Evolutionary conservation across 305 asterid genomes (phyloP).

Genomic region (Stenogyne calaminthoides): DNA sequence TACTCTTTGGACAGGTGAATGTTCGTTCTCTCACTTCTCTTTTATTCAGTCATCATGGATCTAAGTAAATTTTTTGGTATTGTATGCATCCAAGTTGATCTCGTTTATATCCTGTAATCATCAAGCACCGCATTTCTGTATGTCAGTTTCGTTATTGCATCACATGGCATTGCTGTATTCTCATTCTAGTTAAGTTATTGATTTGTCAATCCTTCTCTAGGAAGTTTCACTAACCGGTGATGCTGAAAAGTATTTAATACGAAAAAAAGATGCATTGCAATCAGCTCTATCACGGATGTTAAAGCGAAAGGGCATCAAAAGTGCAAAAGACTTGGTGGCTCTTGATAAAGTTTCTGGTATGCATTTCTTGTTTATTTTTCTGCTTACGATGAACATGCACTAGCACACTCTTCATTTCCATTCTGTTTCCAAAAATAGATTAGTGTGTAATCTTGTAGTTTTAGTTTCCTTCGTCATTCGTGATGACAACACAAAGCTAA

Average conservation of each 20-base stretch:
- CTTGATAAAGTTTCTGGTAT: constrained; percentile 57
- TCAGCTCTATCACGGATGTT: constrained; percentile 62
- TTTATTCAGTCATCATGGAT: neutral
- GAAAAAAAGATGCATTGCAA: constrained; percentile 58
- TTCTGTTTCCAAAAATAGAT: neutral
- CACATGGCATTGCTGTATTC: constrained; percentile 20
- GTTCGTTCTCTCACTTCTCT: neutral
- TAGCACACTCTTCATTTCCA: neutral
- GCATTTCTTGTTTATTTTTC: constrained; percentile 8
- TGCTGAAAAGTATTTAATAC: constrained; percentile 78
- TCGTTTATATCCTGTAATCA: neutral
- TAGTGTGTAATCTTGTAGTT: neutral
- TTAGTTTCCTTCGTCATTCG: neutral
- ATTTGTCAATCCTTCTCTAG: constrained; percentile 38
- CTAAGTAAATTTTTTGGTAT: neutral
- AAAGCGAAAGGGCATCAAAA: constrained; percentile 54
- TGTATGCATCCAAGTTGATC: neutral
- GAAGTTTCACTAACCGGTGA: constrained; percentile 70
- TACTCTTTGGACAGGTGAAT: constrained; percentile 88
- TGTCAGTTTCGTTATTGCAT: neutral
- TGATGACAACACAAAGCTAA: neutral
- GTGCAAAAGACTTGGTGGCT: constrained; percentile 62
- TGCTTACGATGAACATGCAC: neutral
- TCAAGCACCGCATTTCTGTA: neutral
- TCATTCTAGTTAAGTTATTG: constrained; percentile 17